phyloP scores from a whole-genome alignment of 306 rosid species.

The Echinosophora koreensis region DNA sequence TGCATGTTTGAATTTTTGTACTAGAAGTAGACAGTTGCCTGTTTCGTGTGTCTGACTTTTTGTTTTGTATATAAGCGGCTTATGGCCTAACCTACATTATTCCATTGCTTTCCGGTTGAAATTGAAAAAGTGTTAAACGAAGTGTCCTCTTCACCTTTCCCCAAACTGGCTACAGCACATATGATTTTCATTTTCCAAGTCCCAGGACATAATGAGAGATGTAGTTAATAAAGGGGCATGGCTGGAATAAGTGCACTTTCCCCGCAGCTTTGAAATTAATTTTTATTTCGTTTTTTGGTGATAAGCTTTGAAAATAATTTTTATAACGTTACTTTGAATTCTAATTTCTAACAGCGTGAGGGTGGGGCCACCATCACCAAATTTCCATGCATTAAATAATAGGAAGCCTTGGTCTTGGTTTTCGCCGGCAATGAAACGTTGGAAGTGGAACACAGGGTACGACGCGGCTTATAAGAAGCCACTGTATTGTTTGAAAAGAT shows the following conservation, averaged over 20 bases:
- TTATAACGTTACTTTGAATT: neutral
- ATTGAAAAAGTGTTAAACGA: too few relatives aligned
- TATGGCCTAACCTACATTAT: constrained; percentile 2
- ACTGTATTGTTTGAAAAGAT: too few relatives aligned
- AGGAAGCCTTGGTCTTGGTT: neutral
- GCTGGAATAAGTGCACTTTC: too few relatives aligned
- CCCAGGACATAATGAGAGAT: too few relatives aligned
- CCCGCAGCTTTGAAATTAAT: too few relatives aligned
- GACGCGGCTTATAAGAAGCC: neutral
- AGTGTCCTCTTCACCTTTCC: too few relatives aligned
- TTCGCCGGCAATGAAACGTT: constrained; percentile 20
- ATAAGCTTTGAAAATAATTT: neutral
- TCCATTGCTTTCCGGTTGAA: neutral
- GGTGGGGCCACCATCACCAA: constrained; percentile 30
- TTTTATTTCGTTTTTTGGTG: too few relatives aligned
- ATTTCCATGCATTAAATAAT: constrained; percentile 21
- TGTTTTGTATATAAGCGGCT: neutral
- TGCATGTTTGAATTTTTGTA: neutral
- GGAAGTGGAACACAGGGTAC: neutral
- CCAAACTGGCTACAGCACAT: too few relatives aligned
- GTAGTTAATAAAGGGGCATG: too few relatives aligned
- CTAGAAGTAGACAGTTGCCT: neutral
- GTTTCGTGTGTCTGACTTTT: neutral
- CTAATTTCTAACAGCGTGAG: neutral
- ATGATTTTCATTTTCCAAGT: too few relatives aligned